Base-by-base conservation (phyloP, 1,284 basidiomycete species). In the Phaffia rhodozyma region DNA sequence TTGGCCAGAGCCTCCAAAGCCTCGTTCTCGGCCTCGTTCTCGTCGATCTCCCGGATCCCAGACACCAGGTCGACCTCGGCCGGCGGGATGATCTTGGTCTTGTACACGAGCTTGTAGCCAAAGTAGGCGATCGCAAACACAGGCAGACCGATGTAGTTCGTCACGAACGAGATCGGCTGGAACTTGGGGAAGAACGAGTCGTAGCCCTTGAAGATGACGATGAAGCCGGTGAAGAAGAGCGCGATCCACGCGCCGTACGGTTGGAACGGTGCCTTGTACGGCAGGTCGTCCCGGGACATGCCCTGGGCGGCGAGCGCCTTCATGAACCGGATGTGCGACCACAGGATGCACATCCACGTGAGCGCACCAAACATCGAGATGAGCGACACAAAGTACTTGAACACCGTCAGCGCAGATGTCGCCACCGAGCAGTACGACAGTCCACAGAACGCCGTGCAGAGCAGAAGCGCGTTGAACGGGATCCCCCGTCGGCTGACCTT, bases 251-350 rank as follows among this genome's bases (percentile, higher is more conserved):
- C 80, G 13, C 83, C 83, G 70, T 75, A 84, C 18, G 83, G 82
- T 71, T 85, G 83, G 72, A 83, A 80, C 2, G 83, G 83, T 6
- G 86, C 84, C 70, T 82, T 83, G 75, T 85, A 89, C 0, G 85
- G 84, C 20, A 89, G 77, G 11, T 77, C 74, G 57, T 84, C 80
- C 23, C 86, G 79, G 1, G 80, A 81, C 67, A 83, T 78, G 20
- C 85, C 85, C 66, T 87, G 85, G 0, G 77, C 81, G 67, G 83
- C 78, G 67, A 87, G 75, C 0, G 84, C 85, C 69, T 80, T 79
- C 85, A 86, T 85, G 74, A 88, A 87, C 65, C 80, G 53, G 25
- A 87, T 82, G 75, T 88, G 86, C 13, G 82, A 81, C 56, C 80
- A 82, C 52, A 81, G 74, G 65, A 89, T 87, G 27, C 79, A 82